Conservation (phyloP, 2,329 filamentous ascomycete species). For the Cercospora sp. region DNA sequence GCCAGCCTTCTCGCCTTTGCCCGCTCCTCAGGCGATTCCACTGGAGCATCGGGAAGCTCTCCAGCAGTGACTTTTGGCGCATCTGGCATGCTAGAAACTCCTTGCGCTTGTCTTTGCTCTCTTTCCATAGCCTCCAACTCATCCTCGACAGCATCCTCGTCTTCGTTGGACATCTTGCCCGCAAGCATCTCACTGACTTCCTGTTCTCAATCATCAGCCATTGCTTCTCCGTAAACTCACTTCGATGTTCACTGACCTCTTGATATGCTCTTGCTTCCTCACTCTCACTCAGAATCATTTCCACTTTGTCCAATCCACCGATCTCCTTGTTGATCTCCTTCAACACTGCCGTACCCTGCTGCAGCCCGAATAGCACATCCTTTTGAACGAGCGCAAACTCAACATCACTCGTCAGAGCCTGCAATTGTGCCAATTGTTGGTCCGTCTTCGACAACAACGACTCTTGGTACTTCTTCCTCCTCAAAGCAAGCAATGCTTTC, state of each 20-base stretch:
- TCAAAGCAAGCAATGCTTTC: constrained; percentile 80
- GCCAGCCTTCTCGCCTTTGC: constrained; percentile 33
- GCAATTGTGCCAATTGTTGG: constrained; percentile 87
- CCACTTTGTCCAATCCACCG: constrained; percentile 89
- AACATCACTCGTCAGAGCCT: constrained; percentile 82
- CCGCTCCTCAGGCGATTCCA: constrained; percentile 32
- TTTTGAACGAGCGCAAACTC: constrained; percentile 97
- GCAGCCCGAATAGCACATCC: constrained; percentile 87
- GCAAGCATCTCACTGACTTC: constrained; percentile 91
- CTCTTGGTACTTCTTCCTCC: constrained; percentile 96
- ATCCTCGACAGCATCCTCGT: constrained; percentile 97
- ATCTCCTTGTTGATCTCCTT: constrained; percentile 93
- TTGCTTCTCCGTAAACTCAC: background rate
- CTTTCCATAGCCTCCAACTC: constrained; percentile 80
- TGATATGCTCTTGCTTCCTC: constrained; percentile 92
- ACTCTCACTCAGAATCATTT: constrained; percentile 91
- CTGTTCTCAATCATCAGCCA: constrained; percentile 47
- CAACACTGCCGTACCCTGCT: constrained; percentile 86
- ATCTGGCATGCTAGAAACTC: constrained; percentile 40
- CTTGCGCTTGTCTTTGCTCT: constrained; percentile 50
- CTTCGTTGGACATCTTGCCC: constrained; percentile 84
- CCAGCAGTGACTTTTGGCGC: constrained; percentile 38
- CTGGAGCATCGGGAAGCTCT: constrained; percentile 38
- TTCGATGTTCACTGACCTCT: constrained; percentile 54
- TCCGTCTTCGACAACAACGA: constrained; percentile 86